Evolutionary conservation across 495 filamentous ascomycete genomes (phyloP).

Genomic region (Rusavskia elegans): DNA sequence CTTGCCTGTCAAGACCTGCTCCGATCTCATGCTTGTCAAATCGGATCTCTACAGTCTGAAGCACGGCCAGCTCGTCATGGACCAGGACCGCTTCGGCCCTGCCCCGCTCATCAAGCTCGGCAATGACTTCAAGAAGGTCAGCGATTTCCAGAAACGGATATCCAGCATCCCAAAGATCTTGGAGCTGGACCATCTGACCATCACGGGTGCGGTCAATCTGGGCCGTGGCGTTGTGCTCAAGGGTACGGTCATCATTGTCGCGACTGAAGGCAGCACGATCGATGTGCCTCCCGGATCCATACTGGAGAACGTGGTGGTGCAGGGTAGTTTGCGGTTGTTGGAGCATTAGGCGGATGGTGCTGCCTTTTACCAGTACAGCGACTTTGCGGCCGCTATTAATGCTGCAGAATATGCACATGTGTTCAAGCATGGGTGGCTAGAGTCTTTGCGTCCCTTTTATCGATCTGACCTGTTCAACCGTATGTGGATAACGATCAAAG

Average conservation of each 20-base stretch:
- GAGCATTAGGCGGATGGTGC: slow-evolving; percentile 55
- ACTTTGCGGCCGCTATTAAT: neutral
- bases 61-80: slow-evolving; percentile 95
- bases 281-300: slow-evolving; percentile 93
- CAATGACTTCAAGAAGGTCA: slow-evolving; percentile 99
- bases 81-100: slow-evolving; percentile 87
- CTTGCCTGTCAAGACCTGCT: slow-evolving; percentile 99
- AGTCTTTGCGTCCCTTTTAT: neutral
- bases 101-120: slow-evolving; percentile 99
- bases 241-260: slow-evolving; percentile 99
- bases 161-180: slow-evolving; percentile 93
- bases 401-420: neutral
- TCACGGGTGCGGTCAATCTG: slow-evolving; percentile 92
- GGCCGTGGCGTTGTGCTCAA: slow-evolving; percentile 90
- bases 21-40: slow-evolving; percentile 98
- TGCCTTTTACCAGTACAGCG: neutral
- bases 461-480: too few species aligned
- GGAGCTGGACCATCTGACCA: slow-evolving; percentile 93
- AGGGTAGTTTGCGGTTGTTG: slow-evolving; percentile 87
- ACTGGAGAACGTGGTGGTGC: slow-evolving; percentile 97
- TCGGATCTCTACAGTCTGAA: slow-evolving; percentile 99
- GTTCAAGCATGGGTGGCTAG: neutral
- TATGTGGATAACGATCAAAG: too few species aligned
- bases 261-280: slow-evolving; percentile 93
- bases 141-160: slow-evolving; percentile 97